Evolutionary conservation across 306 rosid species (phyloP).

Genomic region (Cicer judaicum): DNA sequence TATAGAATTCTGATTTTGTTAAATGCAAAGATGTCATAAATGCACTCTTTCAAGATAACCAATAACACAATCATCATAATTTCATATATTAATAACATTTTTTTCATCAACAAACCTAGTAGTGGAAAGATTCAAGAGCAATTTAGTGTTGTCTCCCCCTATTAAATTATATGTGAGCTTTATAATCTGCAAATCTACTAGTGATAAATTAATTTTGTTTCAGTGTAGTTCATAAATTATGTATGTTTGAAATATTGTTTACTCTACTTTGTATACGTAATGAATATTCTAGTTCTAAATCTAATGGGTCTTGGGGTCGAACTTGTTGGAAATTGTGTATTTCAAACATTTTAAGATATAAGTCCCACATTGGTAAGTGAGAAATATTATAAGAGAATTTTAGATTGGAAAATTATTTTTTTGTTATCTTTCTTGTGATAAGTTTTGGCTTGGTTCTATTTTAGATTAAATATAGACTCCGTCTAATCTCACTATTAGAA

Average conservation of each 20-base stretch:
- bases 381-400: not conserved
- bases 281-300: constrained; percentile 17
- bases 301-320: not conserved
- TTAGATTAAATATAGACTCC: too few relatives aligned
- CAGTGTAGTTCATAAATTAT: not conserved
- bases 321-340: constrained; percentile 1
- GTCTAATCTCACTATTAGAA: not conserved
- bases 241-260: not conserved
- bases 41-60: not conserved
- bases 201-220: constrained; percentile 12
- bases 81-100: constrained; percentile 4
- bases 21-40: constrained; percentile 5
- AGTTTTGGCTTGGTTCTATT: not conserved
- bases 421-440: not conserved
- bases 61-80: not conserved
- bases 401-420: not conserved
- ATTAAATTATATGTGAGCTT: not conserved
- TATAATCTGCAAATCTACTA: constrained; percentile 3
- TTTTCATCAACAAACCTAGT: constrained; percentile 22
- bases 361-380: not conserved
- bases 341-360: not conserved
- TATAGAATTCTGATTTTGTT: not conserved
- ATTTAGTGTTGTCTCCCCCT: not conserved
- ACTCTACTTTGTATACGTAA: constrained; percentile 9
- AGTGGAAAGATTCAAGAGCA: constrained; percentile 20